phyloP scores from a whole-genome alignment of 805 yeast species.

The Myxozyma udenii region DNA sequence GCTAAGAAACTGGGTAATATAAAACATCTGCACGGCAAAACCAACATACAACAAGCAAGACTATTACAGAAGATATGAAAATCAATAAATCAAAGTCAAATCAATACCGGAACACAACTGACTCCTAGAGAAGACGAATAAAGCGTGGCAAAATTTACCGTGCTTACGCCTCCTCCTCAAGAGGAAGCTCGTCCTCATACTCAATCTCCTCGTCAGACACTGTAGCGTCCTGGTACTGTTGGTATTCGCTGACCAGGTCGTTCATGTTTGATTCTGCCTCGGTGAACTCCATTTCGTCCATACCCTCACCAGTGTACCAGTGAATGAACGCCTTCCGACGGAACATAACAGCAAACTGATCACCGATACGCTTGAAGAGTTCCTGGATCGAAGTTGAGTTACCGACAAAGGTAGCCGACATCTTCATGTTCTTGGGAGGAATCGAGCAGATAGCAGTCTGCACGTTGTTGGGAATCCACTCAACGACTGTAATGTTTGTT shows the following conservation, averaged over 20 bases:
- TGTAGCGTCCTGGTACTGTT: conserved; percentile 88
- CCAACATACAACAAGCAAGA: too few species aligned
- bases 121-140: too few species aligned
- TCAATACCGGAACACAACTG: too few species aligned
- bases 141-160: too few species aligned
- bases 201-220: conserved; percentile 75
- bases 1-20: too few species aligned
- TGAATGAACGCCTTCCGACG: conserved; percentile 92
- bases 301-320: conserved; percentile 95
- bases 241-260: conserved; percentile 86
- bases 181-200: conserved; percentile 42
- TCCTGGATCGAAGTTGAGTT: conserved; percentile 93
- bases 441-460: conserved; percentile 93
- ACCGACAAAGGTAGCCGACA: conserved; percentile 92
- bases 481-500: conserved; percentile 51
- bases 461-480: conserved; percentile 96
- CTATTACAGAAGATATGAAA: too few species aligned
- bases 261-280: conserved; percentile 93
- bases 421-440: conserved; percentile 80
- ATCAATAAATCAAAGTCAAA: too few species aligned
- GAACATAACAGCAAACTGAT: conserved; percentile 90
- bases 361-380: conserved; percentile 84
- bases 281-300: conserved; percentile 92
- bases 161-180: conserved; percentile 28
- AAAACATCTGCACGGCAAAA: too few species aligned